Conservation (phyloP, 495 filamentous ascomycete genomes). For the Aspergillus campestris region DNA sequence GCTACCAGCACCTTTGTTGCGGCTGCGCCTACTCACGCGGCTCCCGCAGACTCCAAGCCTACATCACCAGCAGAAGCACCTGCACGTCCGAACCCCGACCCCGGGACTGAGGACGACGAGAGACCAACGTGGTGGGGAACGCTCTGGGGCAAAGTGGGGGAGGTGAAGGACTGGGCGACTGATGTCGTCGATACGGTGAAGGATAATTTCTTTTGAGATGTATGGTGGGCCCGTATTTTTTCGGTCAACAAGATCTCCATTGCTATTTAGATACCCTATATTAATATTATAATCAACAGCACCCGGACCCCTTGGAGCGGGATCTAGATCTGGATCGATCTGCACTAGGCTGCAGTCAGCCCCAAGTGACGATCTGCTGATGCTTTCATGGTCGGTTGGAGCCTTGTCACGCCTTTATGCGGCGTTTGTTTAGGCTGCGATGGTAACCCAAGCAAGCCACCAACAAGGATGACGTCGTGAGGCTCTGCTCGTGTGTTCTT, state of each 20-base stretch:
- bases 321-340: no score
- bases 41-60: background rate
- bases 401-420: no score
- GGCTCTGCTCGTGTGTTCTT: no score
- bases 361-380: background rate
- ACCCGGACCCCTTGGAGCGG: no score
- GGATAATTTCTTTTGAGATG: slow-evolving; percentile 20
- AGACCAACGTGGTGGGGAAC: slow-evolving; percentile 25
- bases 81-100: slow-evolving; percentile 9
- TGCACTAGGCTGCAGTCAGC: background rate
- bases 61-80: slow-evolving; percentile 8
- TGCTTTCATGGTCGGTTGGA: background rate
- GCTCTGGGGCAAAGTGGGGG: slow-evolving; percentile 27
- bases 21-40: background rate
- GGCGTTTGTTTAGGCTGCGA: no score
- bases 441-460: no score
- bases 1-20: slow-evolving; percentile 2
- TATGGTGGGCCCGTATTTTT: background rate
- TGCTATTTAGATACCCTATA: slow-evolving; percentile 3
- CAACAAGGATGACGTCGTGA: no score
- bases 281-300: background rate
- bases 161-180: slow-evolving; percentile 31
- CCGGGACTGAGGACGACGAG: slow-evolving; percentile 19
- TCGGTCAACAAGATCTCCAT: background rate
- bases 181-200: slow-evolving; percentile 27